Conservation (phyloP, 2,329 filamentous ascomycete species). For the Fusarium sp. region DNA sequence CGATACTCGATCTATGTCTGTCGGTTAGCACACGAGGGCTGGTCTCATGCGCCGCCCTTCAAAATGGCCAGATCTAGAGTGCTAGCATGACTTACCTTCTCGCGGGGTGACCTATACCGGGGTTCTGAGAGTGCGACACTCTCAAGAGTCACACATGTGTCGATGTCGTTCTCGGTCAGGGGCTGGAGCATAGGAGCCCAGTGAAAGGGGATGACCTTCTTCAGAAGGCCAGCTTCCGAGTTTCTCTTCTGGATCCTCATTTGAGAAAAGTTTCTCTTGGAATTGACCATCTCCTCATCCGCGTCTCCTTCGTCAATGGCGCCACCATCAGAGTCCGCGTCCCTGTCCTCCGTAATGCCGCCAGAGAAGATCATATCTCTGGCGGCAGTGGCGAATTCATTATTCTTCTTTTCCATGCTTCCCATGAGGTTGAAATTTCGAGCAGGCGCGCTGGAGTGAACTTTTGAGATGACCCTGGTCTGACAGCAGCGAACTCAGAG, state of each 20-base stretch:
- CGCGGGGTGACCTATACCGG: constrained; percentile 64
- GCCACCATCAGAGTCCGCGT: constrained; percentile 44
- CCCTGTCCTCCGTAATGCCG: constrained; percentile 17
- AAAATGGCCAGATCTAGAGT: neutral
- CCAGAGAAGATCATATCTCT: constrained; percentile 49
- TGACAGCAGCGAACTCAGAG: constrained; percentile 5
- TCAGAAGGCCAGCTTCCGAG: constrained; percentile 53
- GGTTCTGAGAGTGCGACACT: constrained; percentile 67
- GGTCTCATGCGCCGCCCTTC: neutral
- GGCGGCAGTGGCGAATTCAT: constrained; percentile 50
- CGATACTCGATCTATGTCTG: constrained; percentile 52
- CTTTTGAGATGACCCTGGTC: neutral
- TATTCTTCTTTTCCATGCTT: constrained; percentile 43
- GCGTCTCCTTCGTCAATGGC: constrained; percentile 60
- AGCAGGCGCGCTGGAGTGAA: neutral
- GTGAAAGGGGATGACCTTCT: constrained; percentile 67
- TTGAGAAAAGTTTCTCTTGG: constrained; percentile 59
- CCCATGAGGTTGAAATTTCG: constrained; percentile 9
- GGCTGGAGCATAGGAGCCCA: constrained; percentile 76
- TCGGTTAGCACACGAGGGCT: constrained; percentile 10
- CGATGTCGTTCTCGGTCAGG: constrained; percentile 76
- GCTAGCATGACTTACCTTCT: constrained; percentile 62
- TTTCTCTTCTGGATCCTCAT: constrained; percentile 56
- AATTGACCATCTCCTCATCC: constrained; percentile 55
- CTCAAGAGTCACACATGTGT: constrained; percentile 71